Conservation (phyloP, 306 rosid species). For the Albizia julibrissin region DNA sequence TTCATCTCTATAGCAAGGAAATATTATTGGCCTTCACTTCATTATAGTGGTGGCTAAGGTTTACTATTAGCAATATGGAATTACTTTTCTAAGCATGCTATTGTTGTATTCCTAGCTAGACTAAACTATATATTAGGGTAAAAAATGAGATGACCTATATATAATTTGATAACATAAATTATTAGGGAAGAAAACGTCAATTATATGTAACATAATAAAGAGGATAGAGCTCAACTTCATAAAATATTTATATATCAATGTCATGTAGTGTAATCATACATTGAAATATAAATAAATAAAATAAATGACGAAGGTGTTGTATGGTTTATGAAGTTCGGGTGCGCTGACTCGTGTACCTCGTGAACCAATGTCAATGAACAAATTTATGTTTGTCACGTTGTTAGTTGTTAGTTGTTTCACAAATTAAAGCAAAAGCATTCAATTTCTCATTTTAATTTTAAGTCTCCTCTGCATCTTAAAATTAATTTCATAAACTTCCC, state of each 20-base stretch:
- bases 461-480: too few species aligned
- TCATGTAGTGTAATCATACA: neutral
- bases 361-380: slow-evolving; percentile 8
- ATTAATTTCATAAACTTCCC: too few species aligned
- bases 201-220: neutral
- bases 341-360: neutral
- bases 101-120: too few species aligned
- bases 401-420: neutral
- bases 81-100: neutral
- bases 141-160: neutral
- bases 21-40: too few species aligned
- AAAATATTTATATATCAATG: too few species aligned
- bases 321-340: neutral
- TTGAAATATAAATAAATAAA: neutral
- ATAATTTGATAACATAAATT: neutral
- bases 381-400: neutral
- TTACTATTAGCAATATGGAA: too few species aligned
- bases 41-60: neutral
- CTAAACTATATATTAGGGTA: neutral
- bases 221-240: neutral
- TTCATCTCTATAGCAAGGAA: too few species aligned
- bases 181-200: neutral
- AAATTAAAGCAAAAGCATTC: neutral
- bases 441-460: too few species aligned
- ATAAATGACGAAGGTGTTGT: neutral